phyloP scores from a whole-genome alignment of 345 rosid genomes.

The Fremontodendron californicum region DNA sequence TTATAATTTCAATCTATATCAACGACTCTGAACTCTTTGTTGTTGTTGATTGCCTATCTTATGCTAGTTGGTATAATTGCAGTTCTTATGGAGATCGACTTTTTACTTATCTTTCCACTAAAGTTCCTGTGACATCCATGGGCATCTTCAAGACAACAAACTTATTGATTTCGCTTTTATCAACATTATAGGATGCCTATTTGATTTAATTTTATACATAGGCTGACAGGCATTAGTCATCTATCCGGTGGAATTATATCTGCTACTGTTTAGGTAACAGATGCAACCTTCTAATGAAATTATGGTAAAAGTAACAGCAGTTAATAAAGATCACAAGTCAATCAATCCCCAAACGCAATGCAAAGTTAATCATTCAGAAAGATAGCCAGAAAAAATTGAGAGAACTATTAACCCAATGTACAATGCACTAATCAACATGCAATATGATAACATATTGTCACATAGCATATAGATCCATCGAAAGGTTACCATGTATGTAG shows the following conservation, averaged over 20 bases:
- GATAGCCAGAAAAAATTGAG: background rate
- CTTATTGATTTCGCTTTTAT: background rate
- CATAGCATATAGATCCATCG: conserved; percentile 4
- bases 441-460: conserved; percentile 15
- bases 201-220: background rate
- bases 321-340: background rate
- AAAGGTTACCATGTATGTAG: conserved; percentile 14
- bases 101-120: background rate
- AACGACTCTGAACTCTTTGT: background rate
- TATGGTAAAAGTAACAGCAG: background rate
- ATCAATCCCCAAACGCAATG: background rate
- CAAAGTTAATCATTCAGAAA: background rate
- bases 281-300: background rate
- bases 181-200: background rate
- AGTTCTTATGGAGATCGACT: too few relatives aligned
- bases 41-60: background rate
- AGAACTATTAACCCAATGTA: conserved; percentile 16
- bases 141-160: background rate
- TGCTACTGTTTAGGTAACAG: background rate
- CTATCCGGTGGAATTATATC: background rate
- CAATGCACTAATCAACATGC: conserved; percentile 17
- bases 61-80: background rate
- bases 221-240: background rate
- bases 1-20: too few relatives aligned
- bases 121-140: background rate